Evolutionary conservation across 768 basidiomycete genomes (phyloP), one percentile per base, ranked within the genome.

Genomic region (Rubroboletus satanas): DNA sequence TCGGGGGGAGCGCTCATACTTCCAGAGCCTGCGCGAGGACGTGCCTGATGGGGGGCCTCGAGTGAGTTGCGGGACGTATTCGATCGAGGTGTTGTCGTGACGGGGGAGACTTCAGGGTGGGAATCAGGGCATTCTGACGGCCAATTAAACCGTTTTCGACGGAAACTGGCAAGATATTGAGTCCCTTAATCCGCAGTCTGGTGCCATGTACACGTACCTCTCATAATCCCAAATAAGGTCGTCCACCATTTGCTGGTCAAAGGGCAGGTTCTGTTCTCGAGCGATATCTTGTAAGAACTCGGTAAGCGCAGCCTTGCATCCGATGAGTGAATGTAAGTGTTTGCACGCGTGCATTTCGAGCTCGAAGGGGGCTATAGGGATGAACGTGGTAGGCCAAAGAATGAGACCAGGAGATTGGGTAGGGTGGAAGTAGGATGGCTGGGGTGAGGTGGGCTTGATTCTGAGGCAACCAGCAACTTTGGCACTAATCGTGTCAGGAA

Each of bases 321-420:
- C 81, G 26, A 90, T 72, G 3, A 90, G 66, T 7, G 77, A 76
- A 63, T 90, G 84, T 46, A 88, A 70, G 63, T 84, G 77, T 70
- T 83, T 86, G 71, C 83, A 84, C n/a, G 82, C 77, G 62, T 88
- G 84, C 83, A 87, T 83, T 72, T 90, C 88, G 33, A 90, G 73
- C 64, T 87, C 87, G 4, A 67, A 63, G 23, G 86, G 76, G 0
- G 75, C 52, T 60, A 85, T 71, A 1, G 84, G 79, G 44, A 88
- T 73, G 66, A 85, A 86, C 7, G 79, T 81, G 26, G 76, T 71
- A 7, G 80, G 83, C 76, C 74, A 80, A 33, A 88, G 69, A 23
- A 89, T 63, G 7, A 90, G 68, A 1, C 88, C 88, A 7, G 84
- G 78, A 2, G 83, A 83, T 64, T 87, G 86, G 43, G 76, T 63